Conservation (phyloP, 2,329 filamentous ascomycete genomes). For the Metarhizium humberi region DNA sequence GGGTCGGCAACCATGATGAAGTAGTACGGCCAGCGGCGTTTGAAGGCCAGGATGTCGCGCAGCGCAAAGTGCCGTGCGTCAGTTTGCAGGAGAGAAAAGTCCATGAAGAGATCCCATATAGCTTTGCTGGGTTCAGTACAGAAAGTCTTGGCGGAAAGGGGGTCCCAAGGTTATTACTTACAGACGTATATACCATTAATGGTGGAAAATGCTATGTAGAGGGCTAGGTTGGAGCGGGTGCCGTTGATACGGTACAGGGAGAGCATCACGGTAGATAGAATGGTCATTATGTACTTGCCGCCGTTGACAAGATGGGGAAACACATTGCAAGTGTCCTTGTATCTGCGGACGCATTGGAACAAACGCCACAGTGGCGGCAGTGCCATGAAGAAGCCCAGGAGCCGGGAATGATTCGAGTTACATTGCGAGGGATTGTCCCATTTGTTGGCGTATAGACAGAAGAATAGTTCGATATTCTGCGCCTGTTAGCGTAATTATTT, state of each 20-base stretch:
- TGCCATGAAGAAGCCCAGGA: conserved; percentile 76
- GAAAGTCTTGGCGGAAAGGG: not conserved
- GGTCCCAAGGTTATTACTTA: conserved; percentile 28
- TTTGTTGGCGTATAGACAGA: conserved; percentile 75
- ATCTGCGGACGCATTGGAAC: conserved; percentile 84
- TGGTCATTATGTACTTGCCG: conserved; percentile 82
- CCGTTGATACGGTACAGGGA: conserved; percentile 74
- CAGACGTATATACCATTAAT: conserved; percentile 77
- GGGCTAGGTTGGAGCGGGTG: conserved; percentile 44
- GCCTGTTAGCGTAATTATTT: not conserved
- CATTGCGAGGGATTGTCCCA: conserved; percentile 71
- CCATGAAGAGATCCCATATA: conserved; percentile 93
- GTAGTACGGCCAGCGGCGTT: conserved; percentile 77
- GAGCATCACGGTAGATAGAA: conserved; percentile 67
- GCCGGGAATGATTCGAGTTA: conserved; percentile 75
- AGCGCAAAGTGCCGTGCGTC: conserved; percentile 59
- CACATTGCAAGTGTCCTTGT: conserved; percentile 72
- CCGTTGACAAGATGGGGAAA: conserved; percentile 92
- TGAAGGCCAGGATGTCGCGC: conserved; percentile 72
- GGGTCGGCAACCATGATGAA: conserved; percentile 74
- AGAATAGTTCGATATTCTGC: conserved; percentile 85
- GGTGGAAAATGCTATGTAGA: conserved; percentile 74
- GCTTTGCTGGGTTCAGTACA: conserved; percentile 28
- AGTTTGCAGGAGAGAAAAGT: conserved; percentile 83
- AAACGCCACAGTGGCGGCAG: conserved; percentile 86